Percentiles rank a stretch among this genome's conserved stretches.
These are phyloP conservation scores for Chrysophaeum taylorii DNA, from an alignment of 352 stramenopile species.

Conservation along the genomic window DNA sequence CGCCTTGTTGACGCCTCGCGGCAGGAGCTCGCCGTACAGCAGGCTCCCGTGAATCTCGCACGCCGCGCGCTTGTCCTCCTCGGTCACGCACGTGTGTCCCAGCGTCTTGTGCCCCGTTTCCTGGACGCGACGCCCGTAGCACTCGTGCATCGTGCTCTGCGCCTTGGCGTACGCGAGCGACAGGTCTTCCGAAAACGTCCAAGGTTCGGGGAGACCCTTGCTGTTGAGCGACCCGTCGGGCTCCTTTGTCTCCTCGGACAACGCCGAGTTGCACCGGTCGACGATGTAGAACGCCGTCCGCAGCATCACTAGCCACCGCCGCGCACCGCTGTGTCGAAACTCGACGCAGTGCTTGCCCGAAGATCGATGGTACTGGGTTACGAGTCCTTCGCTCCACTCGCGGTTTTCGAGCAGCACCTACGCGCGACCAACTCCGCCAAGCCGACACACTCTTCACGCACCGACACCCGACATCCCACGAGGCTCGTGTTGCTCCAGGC, in stretches of 20 bases:
- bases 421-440: too few species aligned
- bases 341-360: constrained; percentile 37
- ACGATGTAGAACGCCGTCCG: constrained; percentile 39
- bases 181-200: constrained; percentile 34
- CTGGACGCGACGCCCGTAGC: constrained; percentile 32
- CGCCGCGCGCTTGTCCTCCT: constrained; percentile 15
- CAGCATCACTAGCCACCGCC: constrained; percentile 31
- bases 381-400: constrained; percentile 38
- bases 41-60: constrained; percentile 22
- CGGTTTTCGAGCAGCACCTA: constrained; percentile 37
- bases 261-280: constrained; percentile 8
- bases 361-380: constrained; percentile 29
- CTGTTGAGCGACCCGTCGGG: constrained; percentile 16
- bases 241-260: constrained; percentile 26
- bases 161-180: constrained; percentile 31
- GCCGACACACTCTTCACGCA: too few species aligned
- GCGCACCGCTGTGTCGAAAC: constrained; percentile 27
- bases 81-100: constrained; percentile 38
- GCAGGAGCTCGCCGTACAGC: constrained; percentile 39
- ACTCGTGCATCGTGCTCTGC: constrained; percentile 31
- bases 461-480: constrained; percentile 31
- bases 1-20: constrained; percentile 39
- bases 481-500: constrained; percentile 38
- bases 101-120: constrained; percentile 39
- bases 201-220: constrained; percentile 30